Evolutionary conservation across 2,329 filamentous ascomycete species (phyloP), one percentile per base, ranked within the genome.

Genomic region (Cladosporium sp.): DNA sequence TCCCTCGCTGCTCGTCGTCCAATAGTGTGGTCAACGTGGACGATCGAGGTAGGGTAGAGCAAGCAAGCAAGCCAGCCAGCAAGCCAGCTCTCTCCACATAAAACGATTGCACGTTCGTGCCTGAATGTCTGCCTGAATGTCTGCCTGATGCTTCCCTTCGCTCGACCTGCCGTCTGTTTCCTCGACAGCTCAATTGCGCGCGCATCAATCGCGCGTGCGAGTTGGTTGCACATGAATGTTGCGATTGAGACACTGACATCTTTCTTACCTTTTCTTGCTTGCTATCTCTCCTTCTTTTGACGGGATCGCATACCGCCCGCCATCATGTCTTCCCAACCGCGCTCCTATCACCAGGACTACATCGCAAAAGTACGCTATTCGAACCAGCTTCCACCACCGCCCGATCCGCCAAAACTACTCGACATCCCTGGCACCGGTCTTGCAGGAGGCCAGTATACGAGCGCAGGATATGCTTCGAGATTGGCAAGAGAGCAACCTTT

Each of bases 401-500:
- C 92, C 50, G 90, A 91, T 66, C 90, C 92, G 1, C 93, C 93
- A 1, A 99, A 99, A 77, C 85, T 99, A 56, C 86, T 99, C 61
- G 89, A 97, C 59, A 96, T 99, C 54, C 92, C 93, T 9, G 96
- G 95, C 63, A 93, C 89, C 51, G 93, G 93, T 37, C 80, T 97
- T 13, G 80, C 88, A 36, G 88, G 84, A 60, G 86, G 86, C 53
- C 88, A 95, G 67, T 97, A 96, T 71, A 95, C 93, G 27, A 89
- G 85, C 3, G 89, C 93, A 1, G 85, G 85, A 18, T 99, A 95
- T 73, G 90, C 91, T 24, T 93, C 91, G 40, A 84, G 89, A 56
- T 77, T 99, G 60, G 89, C 88, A 15, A 80, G 92, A 64, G 90
- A 96, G 64, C 93, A 97, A 74, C 88, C 92, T 47, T 77, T 96